Evolutionary conservation across 352 stramenopile genomes (phyloP).

Genomic region (Phytophthora ramorum): DNA sequence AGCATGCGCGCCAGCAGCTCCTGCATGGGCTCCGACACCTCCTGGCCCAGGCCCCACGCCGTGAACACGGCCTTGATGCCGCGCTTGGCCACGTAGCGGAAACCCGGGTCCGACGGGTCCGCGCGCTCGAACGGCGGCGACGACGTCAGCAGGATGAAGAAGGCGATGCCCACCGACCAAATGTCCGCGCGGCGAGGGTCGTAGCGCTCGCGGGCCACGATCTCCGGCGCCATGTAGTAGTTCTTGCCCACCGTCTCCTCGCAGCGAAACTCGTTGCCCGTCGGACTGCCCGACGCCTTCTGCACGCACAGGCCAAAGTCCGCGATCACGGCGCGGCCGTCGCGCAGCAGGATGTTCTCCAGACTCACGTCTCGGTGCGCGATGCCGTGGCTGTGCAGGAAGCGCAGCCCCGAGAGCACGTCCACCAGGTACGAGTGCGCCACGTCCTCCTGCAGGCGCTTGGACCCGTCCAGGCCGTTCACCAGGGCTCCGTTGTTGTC

Average conservation of each 20-base stretch:
- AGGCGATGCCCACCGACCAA: slow-evolving; percentile 93
- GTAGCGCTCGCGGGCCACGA: slow-evolving; percentile 84
- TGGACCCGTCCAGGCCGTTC: slow-evolving; percentile 33
- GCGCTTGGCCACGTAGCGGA: slow-evolving; percentile 83
- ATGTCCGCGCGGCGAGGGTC: slow-evolving; percentile 94
- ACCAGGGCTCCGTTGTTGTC: slow-evolving; percentile 17
- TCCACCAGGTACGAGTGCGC: slow-evolving; percentile 71
- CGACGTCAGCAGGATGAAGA: slow-evolving; percentile 95
- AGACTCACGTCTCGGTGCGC: slow-evolving; percentile 96
- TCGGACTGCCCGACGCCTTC: slow-evolving; percentile 32
- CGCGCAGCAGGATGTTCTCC: slow-evolving; percentile 96
- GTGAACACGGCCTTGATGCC: slow-evolving; percentile 78
- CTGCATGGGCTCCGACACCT: slow-evolving; percentile 58
- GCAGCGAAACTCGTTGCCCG: slow-evolving; percentile 46
- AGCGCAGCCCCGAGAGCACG: slow-evolving; percentile 68
- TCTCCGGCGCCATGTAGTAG: slow-evolving; percentile 98
- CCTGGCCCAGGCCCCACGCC: slow-evolving; percentile 57
- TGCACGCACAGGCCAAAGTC: slow-evolving; percentile 77
- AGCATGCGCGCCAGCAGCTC: slow-evolving; percentile 85
- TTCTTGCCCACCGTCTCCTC: slow-evolving; percentile 89
- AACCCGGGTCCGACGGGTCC: slow-evolving; percentile 84
- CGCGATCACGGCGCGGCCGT: slow-evolving; percentile 63
- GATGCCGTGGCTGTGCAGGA: slow-evolving; percentile 75
- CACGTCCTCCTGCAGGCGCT: slow-evolving; percentile 49
- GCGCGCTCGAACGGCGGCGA: slow-evolving; percentile 93